Conservation (phyloP, 192 early-diverging fungal genomes). For the Chytriomyces sp. region DNA sequence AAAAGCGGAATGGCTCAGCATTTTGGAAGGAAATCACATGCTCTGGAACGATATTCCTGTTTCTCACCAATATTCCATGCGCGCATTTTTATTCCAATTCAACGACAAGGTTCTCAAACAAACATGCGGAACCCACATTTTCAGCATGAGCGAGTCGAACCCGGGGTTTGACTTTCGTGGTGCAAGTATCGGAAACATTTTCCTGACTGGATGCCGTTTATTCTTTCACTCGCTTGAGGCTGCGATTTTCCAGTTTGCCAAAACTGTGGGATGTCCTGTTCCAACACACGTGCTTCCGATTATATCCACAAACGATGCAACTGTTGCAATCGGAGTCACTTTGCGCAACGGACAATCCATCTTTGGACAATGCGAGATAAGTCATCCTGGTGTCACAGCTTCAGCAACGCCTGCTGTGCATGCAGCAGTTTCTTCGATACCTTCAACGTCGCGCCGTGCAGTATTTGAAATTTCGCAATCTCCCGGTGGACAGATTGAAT, state of each 20-base stretch:
- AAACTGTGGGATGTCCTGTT: conserved; percentile 69
- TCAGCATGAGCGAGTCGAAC: conserved; percentile 12
- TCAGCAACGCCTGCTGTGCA: conserved; percentile 43
- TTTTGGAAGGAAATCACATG: conserved; percentile 73
- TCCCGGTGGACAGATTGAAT: not conserved
- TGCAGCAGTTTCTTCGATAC: conserved; percentile 20
- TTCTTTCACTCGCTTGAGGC: conserved; percentile 72
- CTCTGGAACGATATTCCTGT: conserved; percentile 56
- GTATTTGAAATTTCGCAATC: conserved; percentile 12
- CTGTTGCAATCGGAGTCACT: conserved; percentile 65
- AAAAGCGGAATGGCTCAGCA: conserved; percentile 73
- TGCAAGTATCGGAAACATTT: conserved; percentile 77
- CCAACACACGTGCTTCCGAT: conserved; percentile 72
- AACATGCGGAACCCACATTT: conserved; percentile 43
- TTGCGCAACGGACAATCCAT: conserved; percentile 69
- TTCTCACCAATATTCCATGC: conserved; percentile 69
- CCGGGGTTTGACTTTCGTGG: conserved; percentile 70
- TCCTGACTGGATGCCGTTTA: conserved; percentile 75
- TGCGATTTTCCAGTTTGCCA: conserved; percentile 75
- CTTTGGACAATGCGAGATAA: conserved; percentile 77
- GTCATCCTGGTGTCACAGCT: conserved; percentile 62
- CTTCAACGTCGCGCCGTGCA: not conserved
- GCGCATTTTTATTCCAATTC: conserved; percentile 72
- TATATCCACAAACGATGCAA: conserved; percentile 56
- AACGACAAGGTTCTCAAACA: conserved; percentile 68